Conservation (phyloP, 345 rosid species). For the Physaria fendleri region DNA sequence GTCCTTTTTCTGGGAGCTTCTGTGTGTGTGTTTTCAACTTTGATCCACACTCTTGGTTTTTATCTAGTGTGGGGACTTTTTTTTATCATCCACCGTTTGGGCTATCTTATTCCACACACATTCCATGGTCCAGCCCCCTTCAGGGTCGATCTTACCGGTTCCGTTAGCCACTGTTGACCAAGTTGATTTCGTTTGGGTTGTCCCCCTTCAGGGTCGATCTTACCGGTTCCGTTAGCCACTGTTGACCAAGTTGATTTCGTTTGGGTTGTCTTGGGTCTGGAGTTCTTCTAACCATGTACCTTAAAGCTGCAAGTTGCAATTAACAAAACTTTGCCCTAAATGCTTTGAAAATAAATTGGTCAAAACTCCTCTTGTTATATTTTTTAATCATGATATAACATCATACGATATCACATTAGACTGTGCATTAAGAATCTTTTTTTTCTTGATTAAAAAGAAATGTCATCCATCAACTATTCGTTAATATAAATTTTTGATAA, state of each 20-base stretch:
- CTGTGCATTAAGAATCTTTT: too few relatives aligned
- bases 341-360: not conserved
- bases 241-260: constrained; percentile 15
- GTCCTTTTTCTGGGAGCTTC: constrained; percentile 23
- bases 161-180: constrained; percentile 21
- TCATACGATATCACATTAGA: constrained; percentile 4
- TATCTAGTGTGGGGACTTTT: constrained; percentile 35
- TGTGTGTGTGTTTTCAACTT: constrained; percentile 21
- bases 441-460: too few relatives aligned
- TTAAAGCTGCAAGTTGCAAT: constrained; percentile 26
- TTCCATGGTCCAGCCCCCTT: constrained; percentile 25
- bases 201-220: too few relatives aligned
- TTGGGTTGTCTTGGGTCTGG: constrained; percentile 2
- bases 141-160: constrained; percentile 29
- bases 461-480: not conserved
- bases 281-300: too few relatives aligned
- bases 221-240: constrained; percentile 20
- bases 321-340: constrained; percentile 29
- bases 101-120: constrained; percentile 31
- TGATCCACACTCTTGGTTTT: constrained; percentile 32
- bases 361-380: constrained; percentile 11
- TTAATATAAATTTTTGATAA: not conserved
- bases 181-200: constrained; percentile 3
- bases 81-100: constrained; percentile 12
- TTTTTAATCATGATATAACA: constrained; percentile 4